Conservation (phyloP, 805 yeast genomes). For the Cyberlindnera subsufficiens region DNA sequence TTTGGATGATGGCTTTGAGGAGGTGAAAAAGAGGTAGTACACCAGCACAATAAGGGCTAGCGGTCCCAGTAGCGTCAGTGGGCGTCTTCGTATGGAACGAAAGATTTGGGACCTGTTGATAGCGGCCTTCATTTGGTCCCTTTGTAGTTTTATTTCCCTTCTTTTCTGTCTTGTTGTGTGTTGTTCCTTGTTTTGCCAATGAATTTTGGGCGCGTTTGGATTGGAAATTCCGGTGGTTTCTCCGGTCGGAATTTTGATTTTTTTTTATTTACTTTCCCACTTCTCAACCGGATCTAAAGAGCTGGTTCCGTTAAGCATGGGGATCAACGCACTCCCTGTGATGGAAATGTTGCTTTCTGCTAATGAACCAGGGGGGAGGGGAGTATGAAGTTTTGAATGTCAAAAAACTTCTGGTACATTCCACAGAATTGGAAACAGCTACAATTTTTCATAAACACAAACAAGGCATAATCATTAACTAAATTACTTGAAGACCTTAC, state of each 20-base stretch:
- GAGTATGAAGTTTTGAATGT: too few relatives aligned
- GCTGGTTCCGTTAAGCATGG: too few relatives aligned
- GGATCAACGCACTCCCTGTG: too few relatives aligned
- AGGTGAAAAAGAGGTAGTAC: conserved; percentile 36
- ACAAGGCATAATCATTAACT: conserved; percentile 1
- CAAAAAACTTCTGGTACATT: too few relatives aligned
- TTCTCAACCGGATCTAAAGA: too few relatives aligned
- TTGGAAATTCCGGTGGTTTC: too few relatives aligned
- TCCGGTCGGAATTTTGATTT: too few relatives aligned
- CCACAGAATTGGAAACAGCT: too few relatives aligned
- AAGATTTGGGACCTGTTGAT: conserved; percentile 28
- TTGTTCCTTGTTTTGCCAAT: background rate
- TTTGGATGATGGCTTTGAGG: conserved; percentile 22
- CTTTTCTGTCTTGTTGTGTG: background rate
- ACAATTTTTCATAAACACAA: background rate
- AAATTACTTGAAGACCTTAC: conserved; percentile 88
- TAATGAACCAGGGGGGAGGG: too few relatives aligned
- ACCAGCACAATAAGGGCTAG: conserved; percentile 35
- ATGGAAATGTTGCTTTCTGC: too few relatives aligned
- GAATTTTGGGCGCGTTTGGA: background rate
- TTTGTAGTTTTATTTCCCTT: background rate
- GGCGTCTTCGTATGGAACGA: conserved; percentile 58
- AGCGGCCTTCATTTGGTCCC: conserved; percentile 19
- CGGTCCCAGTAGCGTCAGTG: conserved; percentile 42
- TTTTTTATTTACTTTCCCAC: too few relatives aligned